Evolutionary conservation across 2,329 filamentous ascomycete species (phyloP).

Genomic region (Amylocarpus encephaloides): DNA sequence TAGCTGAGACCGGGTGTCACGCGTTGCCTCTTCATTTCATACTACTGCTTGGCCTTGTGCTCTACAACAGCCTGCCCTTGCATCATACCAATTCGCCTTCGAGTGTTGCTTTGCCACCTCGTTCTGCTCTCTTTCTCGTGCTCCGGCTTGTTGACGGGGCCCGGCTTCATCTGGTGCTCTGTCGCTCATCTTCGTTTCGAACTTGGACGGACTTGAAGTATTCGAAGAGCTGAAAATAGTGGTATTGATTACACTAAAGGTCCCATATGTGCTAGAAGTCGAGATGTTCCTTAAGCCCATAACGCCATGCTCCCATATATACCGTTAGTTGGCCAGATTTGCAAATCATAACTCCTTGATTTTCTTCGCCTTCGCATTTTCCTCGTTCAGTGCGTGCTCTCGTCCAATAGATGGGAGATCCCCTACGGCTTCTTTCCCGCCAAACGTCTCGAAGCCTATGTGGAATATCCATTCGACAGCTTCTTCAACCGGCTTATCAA

Average conservation of each 20-base stretch:
- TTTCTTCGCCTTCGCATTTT: constrained; percentile 12
- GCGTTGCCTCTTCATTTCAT: too few relatives aligned
- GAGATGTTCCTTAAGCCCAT: neutral
- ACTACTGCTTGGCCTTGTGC: too few relatives aligned
- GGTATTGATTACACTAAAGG: neutral
- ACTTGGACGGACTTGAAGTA: too few relatives aligned
- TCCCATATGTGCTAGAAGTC: neutral
- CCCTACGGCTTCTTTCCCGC: constrained; percentile 53
- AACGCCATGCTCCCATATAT: constrained; percentile 5
- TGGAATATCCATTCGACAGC: constrained; percentile 89
- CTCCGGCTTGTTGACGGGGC: too few relatives aligned
- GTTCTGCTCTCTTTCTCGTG: too few relatives aligned
- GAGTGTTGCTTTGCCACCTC: too few relatives aligned
- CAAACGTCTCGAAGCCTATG: constrained; percentile 67
- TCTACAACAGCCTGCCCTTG: too few relatives aligned
- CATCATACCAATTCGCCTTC: too few relatives aligned
- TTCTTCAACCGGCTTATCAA: constrained; percentile 88
- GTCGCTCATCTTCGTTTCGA: too few relatives aligned
- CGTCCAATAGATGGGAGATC: constrained; percentile 48
- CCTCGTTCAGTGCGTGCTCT: constrained; percentile 38
- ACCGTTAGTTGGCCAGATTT: neutral
- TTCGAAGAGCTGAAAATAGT: neutral
- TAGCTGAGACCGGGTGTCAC: too few relatives aligned
- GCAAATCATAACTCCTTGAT: constrained; percentile 18
- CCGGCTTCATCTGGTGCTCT: too few relatives aligned